Percentiles rank a stretch among this genome's conserved stretches.
Conservation (phyloP, 2,329 filamentous ascomycete genomes). For the Sphaerulina musiva region DNA sequence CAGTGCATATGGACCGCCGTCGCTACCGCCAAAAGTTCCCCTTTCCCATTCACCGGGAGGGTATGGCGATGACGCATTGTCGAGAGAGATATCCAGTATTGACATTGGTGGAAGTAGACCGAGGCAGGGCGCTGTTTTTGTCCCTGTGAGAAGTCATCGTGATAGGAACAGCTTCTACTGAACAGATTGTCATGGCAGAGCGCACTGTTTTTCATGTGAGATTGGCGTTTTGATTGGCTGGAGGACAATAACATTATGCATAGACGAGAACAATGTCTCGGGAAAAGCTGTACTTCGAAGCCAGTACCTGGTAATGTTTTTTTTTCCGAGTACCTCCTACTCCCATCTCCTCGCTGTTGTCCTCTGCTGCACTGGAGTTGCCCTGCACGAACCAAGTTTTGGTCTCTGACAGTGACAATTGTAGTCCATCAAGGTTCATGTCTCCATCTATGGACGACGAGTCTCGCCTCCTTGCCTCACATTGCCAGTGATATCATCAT, state of each 20-base stretch:
- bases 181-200: neutral
- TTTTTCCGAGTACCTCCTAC: too few species aligned
- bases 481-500: slow-evolving; percentile 38
- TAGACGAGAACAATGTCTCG: neutral
- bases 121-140: slow-evolving; percentile 22
- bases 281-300: neutral
- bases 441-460: slow-evolving; percentile 15
- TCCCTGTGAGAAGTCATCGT: slow-evolving; percentile 30
- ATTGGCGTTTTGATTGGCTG: neutral
- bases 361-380: too few species aligned
- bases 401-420: too few species aligned
- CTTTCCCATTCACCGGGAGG: slow-evolving; percentile 20
- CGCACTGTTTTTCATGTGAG: neutral
- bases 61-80: slow-evolving; percentile 51
- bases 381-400: too few species aligned
- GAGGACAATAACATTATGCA: neutral
- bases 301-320: neutral
- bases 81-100: slow-evolving; percentile 60
- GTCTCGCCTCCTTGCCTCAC: slow-evolving; percentile 35
- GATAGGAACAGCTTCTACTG: slow-evolving; percentile 29
- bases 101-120: slow-evolving; percentile 36
- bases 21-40: slow-evolving; percentile 20
- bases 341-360: too few species aligned
- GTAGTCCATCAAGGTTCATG: neutral
- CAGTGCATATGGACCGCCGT: slow-evolving; percentile 13